Base-by-base conservation (phyloP, 495 filamentous ascomycete species). In the Annulohypoxylon bovei region DNA sequence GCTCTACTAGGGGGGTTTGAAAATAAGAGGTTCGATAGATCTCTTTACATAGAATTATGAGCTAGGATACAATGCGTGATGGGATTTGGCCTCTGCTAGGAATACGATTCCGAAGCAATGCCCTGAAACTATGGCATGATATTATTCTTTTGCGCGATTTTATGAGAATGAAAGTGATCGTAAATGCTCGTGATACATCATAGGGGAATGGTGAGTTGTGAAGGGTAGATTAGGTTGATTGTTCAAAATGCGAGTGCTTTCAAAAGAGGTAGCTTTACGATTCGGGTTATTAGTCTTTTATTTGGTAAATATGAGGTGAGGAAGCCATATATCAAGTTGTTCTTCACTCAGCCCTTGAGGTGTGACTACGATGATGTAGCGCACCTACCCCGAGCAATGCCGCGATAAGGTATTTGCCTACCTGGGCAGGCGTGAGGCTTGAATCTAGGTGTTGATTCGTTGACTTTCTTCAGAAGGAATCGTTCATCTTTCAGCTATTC, bases 361-460 rank as follows among this genome's bases (percentile, higher is more conserved):
- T 18, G n/a, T 18, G 12, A 18, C 12, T 18, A 18, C 0, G 39
- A 47, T 22, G 6, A 32, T 32, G 23, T 32, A 53, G 28, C 16
- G 37, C 44, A 20, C 7, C 22, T 12, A 11, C n/a, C 46, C 23
- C 3, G 4, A 28, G 23, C 3, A 50, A 50, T 50, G 9, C 16
- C 16, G 25, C 47, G 47, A 52, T 52, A 52, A 50, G 20, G 23
- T 28, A 44, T 58, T 58, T 66, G 33, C 62, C 44, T 50, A 52
- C 22, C 55, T 59, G 63, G 63, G 63, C 35, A 59, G 32, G 30
- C 52, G 6, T 35, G 44, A 59, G 33, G 39, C 39, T 42, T 50
- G 35, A 52, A 30, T 44, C 23, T 44, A 9, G 18, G 16, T 16
- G 54, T 52, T 67, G 63, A 67, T 67, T 67, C 25, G 54, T 42